Conservation (phyloP, 495 filamentous ascomycete species). For the Penicillium soppii region DNA sequence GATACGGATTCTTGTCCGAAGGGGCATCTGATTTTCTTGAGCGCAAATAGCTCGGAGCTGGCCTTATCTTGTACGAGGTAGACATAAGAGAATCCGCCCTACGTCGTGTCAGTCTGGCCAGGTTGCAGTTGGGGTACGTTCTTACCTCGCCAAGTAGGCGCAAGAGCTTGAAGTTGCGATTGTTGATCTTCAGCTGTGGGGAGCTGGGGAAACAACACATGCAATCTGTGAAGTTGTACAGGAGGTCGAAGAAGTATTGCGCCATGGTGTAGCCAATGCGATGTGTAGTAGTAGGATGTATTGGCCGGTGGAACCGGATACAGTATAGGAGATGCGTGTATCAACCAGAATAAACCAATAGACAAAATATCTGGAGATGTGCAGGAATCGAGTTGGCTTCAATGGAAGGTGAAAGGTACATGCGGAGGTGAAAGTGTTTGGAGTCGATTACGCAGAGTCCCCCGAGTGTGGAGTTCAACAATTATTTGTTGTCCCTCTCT, state of each 20-base stretch:
- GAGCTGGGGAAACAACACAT: slow-evolving; percentile 93
- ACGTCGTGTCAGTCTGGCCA: slow-evolving; percentile 12
- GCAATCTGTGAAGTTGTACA: slow-evolving; percentile 91
- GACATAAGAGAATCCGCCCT: slow-evolving; percentile 97
- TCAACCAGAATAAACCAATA: background rate
- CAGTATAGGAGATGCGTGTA: background rate
- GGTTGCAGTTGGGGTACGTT: slow-evolving; percentile 6
- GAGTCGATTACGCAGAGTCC: background rate
- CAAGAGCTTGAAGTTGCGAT: slow-evolving; percentile 89
- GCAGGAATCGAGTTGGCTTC: too few species aligned
- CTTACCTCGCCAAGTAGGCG: slow-evolving; percentile 84
- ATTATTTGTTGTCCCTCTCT: slow-evolving; percentile 29
- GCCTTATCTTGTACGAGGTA: slow-evolving; percentile 93
- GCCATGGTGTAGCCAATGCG: slow-evolving; percentile 58
- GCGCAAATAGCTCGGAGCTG: slow-evolving; percentile 78
- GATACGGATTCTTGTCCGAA: slow-evolving; percentile 95
- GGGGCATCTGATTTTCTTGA: slow-evolving; percentile 98
- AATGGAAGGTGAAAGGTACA: too few species aligned
- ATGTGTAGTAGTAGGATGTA: background rate
- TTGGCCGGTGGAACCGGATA: background rate
- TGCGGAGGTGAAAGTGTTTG: slow-evolving; percentile 15
- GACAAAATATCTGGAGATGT: too few species aligned
- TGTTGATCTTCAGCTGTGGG: slow-evolving; percentile 93
- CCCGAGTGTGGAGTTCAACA: slow-evolving; percentile 10
- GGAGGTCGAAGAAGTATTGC: slow-evolving; percentile 80